Evolutionary conservation across 768 basidiomycete genomes (phyloP).

Genomic region (Nevesoporus exiguus): DNA sequence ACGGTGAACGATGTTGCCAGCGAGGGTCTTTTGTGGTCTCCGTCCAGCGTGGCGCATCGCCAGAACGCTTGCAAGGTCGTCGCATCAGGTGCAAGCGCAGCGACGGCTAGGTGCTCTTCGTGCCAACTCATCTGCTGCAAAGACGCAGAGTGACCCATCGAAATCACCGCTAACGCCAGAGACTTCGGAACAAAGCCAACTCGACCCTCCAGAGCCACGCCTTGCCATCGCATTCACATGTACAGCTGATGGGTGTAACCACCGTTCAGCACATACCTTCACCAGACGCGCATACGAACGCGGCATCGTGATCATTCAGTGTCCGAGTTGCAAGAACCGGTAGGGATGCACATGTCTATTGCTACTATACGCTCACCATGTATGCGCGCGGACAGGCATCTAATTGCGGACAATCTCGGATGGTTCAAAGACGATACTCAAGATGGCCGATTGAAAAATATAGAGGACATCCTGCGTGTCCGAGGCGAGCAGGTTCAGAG

Average conservation of each 20-base stretch:
- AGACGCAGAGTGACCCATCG: background rate
- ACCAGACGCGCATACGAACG: constrained; percentile 78
- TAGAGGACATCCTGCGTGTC: constrained; percentile 77
- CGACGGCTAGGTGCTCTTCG: constrained; percentile 32
- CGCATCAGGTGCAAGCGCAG: constrained; percentile 35
- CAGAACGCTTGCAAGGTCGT: constrained; percentile 35
- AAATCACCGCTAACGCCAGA: background rate
- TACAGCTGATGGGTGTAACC: constrained; percentile 67
- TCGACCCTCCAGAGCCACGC: constrained; percentile 51
- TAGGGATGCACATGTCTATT: constrained; percentile 33
- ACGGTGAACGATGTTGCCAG: constrained; percentile 37
- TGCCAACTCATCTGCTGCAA: constrained; percentile 14
- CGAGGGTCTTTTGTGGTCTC: constrained; percentile 42
- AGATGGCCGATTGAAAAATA: constrained; percentile 66
- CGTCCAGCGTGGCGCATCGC: constrained; percentile 43
- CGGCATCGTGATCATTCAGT: constrained; percentile 89
- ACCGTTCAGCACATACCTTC: constrained; percentile 87
- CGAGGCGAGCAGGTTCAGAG: constrained; percentile 74
- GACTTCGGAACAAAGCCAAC: constrained; percentile 19
- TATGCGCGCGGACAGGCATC: constrained; percentile 45
- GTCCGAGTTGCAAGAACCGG: constrained; percentile 88
- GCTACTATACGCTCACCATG: background rate
- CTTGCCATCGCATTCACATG: constrained; percentile 85
- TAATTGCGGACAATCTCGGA: constrained; percentile 86
- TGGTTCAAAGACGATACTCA: constrained; percentile 88